These are phyloP conservation scores for Kwoniella botswanensis DNA, from an alignment of 768 basidiomycete species.

Conservation along the genomic window DNA sequence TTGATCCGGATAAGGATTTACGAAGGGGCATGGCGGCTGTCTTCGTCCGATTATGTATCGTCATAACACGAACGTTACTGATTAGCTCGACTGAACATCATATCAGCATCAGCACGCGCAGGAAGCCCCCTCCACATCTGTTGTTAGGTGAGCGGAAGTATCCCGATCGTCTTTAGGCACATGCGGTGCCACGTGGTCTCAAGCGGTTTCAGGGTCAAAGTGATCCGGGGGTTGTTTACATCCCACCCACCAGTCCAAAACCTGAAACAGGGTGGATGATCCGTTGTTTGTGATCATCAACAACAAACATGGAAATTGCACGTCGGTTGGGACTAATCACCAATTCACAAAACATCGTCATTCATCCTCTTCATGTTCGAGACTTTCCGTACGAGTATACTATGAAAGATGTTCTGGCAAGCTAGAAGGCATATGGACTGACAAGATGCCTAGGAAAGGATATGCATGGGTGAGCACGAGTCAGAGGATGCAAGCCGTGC, in stretches of 20 bases:
- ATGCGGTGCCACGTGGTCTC: background rate
- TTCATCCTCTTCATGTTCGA: background rate
- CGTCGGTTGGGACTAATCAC: background rate
- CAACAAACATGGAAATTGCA: background rate
- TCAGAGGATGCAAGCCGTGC: background rate
- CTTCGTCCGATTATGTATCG: background rate
- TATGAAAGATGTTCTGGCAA: background rate
- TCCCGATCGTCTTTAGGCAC: too few relatives aligned
- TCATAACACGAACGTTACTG: background rate
- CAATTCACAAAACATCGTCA: background rate
- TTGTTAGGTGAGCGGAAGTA: too few relatives aligned
- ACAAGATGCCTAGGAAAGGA: background rate
- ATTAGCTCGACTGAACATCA: background rate
- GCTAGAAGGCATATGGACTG: too few relatives aligned
- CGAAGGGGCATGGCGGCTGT: constrained; percentile 17
- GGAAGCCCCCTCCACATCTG: background rate
- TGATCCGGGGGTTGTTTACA: constrained; percentile 9
- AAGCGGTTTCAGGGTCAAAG: background rate
- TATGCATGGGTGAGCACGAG: background rate
- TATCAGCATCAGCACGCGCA: background rate
- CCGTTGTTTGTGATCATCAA: background rate
- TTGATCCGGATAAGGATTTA: constrained; percentile 7
- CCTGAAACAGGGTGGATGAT: constrained; percentile 3
- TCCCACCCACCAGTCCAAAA: background rate
- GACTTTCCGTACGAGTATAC: background rate